Evolutionary conservation across 1,284 basidiomycete genomes (phyloP).

Genomic region (Tremellales sp.): DNA sequence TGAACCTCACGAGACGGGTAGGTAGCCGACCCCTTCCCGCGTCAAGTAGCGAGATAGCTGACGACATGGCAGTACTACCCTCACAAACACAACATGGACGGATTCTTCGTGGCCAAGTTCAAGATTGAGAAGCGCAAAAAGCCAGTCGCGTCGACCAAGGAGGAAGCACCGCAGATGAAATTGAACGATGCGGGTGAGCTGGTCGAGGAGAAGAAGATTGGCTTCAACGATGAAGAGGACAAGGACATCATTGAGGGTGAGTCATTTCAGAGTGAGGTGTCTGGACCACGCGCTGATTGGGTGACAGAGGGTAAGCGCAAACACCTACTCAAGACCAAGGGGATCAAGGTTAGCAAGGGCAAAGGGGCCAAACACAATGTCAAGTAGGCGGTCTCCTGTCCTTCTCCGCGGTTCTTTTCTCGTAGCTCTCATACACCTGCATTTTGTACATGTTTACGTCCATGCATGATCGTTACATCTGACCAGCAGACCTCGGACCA

Average conservation of each 20-base stretch:
- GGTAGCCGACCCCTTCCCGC: conserved; percentile 50
- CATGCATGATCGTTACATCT: conserved; percentile 3
- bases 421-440: no score
- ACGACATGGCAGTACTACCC: conserved; percentile 46
- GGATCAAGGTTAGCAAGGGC: conserved; percentile 45
- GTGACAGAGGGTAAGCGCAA: conserved; percentile 48
- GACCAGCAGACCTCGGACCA: neutral
- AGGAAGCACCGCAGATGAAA: conserved; percentile 30
- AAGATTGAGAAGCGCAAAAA: conserved; percentile 78
- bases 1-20: conserved; percentile 72
- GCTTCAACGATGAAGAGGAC: conserved; percentile 49
- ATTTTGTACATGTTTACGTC: no score
- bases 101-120: conserved; percentile 98
- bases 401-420: neutral
- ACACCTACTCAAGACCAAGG: conserved; percentile 50
- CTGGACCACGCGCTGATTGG: neutral
- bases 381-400: conserved; percentile 1
- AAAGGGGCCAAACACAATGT: conserved; percentile 37
- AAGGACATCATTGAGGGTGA: conserved; percentile 45
- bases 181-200: conserved; percentile 37
- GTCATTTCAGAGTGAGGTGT: conserved; percentile 8
- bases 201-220: conserved; percentile 24
- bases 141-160: conserved; percentile 44
- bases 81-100: conserved; percentile 67
- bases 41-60: neutral